These are phyloP conservation scores for Globisporangium polare DNA, from an alignment of 352 stramenopile species.

Conservation along the genomic window DNA sequence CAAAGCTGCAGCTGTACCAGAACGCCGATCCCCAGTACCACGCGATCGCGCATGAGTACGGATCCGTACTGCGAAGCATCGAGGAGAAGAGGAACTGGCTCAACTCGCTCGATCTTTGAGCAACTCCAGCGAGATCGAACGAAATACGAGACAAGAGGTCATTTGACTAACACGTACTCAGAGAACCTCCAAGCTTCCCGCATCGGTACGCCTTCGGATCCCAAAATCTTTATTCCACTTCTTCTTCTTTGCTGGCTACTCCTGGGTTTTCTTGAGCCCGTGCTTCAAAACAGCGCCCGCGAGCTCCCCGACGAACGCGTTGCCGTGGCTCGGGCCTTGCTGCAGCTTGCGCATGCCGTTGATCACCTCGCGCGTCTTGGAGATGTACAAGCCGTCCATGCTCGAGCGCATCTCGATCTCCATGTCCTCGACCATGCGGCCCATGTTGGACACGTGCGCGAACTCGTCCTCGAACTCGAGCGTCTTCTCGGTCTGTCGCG, in stretches of 20 bases:
- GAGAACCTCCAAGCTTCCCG: constrained; percentile 7
- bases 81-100: constrained; percentile 42
- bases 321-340: constrained; percentile 45
- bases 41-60: constrained; percentile 32
- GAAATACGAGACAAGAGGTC: background rate
- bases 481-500: constrained; percentile 70
- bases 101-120: constrained; percentile 34
- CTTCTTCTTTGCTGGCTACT: background rate
- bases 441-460: constrained; percentile 93
- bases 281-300: constrained; percentile 69
- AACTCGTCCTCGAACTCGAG: constrained; percentile 73
- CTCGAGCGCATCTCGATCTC: constrained; percentile 93
- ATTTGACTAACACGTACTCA: constrained; percentile 3
- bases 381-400: constrained; percentile 93
- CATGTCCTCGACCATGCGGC: constrained; percentile 95
- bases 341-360: constrained; percentile 89
- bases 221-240: constrained; percentile 4
- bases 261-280: constrained; percentile 46
- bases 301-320: constrained; percentile 77
- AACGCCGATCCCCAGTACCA: constrained; percentile 32
- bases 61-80: constrained; percentile 25
- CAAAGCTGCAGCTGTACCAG: constrained; percentile 33
- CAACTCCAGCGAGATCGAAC: background rate
- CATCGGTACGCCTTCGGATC: background rate
- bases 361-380: constrained; percentile 93